Evolutionary conservation across 2,329 filamentous ascomycete genomes (phyloP).

Genomic region (Cladosporium sp.): DNA sequence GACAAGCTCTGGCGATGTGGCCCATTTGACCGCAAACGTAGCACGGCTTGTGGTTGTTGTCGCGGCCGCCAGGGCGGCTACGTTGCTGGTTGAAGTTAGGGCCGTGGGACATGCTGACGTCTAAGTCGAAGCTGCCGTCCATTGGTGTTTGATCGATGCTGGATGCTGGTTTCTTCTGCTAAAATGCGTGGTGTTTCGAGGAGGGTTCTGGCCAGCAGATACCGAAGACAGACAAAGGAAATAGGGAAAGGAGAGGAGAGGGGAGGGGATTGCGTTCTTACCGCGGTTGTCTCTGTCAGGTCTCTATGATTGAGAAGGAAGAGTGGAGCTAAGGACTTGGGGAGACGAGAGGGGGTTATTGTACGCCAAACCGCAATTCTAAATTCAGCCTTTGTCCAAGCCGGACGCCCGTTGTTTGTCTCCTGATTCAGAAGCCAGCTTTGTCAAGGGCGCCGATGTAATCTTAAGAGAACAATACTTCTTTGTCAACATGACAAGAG

Average conservation of each 20-base stretch:
- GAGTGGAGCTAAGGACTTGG: neutral
- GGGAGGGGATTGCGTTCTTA: neutral
- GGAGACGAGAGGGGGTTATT: neutral
- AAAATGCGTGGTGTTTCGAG: neutral
- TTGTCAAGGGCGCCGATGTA: neutral
- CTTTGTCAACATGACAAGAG: conserved; percentile 4
- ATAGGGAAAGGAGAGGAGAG: neutral
- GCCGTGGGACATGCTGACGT: neutral
- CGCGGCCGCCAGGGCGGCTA: neutral
- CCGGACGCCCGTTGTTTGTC: neutral
- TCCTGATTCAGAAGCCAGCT: neutral
- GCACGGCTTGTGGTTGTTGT: neutral
- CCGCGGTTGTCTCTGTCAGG: conserved; percentile 4
- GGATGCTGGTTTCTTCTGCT: neutral
- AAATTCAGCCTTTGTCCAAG: conserved; percentile 4
- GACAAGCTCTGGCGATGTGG: neutral
- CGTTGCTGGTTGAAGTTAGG: neutral
- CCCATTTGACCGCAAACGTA: neutral
- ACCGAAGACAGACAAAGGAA: conserved; percentile 7
- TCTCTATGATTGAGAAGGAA: conserved; percentile 1
- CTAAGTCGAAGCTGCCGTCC: neutral
- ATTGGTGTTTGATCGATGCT: neutral
- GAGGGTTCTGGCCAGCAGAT: conserved; percentile 10
- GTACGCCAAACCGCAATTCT: conserved; percentile 1
- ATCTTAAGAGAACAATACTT: neutral